Conservation (phyloP, 1,284 basidiomycete genomes). For the Apiotrichum sp. region DNA sequence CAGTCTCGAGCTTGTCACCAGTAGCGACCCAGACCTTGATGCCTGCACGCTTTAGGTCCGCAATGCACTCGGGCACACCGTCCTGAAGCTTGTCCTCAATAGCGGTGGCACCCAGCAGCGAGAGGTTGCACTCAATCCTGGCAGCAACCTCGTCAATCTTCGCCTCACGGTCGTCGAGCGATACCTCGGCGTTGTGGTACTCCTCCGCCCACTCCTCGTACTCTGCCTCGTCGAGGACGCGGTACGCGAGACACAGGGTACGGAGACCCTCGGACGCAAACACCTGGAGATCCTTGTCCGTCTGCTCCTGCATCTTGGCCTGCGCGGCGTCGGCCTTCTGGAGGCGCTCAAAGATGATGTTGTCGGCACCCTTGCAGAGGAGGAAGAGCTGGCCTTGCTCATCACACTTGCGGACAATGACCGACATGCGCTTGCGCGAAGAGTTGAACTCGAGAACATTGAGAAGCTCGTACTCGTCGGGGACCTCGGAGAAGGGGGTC, state of each 20-base stretch:
- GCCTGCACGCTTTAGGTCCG: slow-evolving; percentile 89
- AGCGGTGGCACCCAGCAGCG: slow-evolving; percentile 86
- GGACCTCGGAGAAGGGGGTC: slow-evolving; percentile 68
- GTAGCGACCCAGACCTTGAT: slow-evolving; percentile 99
- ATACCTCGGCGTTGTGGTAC: slow-evolving; percentile 74
- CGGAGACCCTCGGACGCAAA: slow-evolving; percentile 82
- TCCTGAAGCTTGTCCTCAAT: slow-evolving; percentile 98
- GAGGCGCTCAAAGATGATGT: slow-evolving; percentile 81
- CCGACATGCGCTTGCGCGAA: slow-evolving; percentile 91
- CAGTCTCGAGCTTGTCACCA: slow-evolving; percentile 97
- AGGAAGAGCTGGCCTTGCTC: slow-evolving; percentile 45
- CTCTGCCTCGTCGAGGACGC: slow-evolving; percentile 59
- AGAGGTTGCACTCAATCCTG: slow-evolving; percentile 76
- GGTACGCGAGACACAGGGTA: slow-evolving; percentile 89
- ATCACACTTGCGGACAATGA: slow-evolving; percentile 67
- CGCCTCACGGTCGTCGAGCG: slow-evolving; percentile 73
- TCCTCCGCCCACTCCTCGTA: slow-evolving; percentile 73
- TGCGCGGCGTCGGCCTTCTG: slow-evolving; percentile 52
- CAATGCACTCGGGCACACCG: slow-evolving; percentile 94
- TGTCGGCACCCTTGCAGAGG: slow-evolving; percentile 52
- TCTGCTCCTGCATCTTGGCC: slow-evolving; percentile 66
- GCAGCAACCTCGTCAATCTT: slow-evolving; percentile 71
- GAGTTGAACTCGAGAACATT: slow-evolving; percentile 96
- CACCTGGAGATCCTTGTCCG: slow-evolving; percentile 76
- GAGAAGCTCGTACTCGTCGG: slow-evolving; percentile 82